phyloP scores from a whole-genome alignment of 169 alveolate genomes.

The Blepharisma undulans region DNA sequence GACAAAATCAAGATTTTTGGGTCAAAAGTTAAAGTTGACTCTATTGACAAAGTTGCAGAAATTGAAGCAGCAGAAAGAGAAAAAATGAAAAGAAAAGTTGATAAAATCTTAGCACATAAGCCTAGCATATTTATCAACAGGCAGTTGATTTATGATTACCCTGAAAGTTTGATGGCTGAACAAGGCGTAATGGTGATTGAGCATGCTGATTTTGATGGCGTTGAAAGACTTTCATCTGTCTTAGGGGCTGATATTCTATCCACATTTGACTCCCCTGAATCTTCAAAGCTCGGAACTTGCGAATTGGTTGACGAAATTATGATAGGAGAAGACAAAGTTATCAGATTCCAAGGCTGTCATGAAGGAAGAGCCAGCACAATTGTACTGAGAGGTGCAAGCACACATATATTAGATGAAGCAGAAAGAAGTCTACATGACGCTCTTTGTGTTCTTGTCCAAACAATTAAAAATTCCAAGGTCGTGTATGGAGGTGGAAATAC shows the following conservation, averaged over 20 bases:
- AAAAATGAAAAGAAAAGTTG: slow-evolving; percentile 97
- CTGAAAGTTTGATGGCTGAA: slow-evolving; percentile 96
- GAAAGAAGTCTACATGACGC: slow-evolving; percentile 99
- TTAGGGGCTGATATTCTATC: slow-evolving; percentile 97
- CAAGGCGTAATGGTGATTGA: slow-evolving; percentile 98
- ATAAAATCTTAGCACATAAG: slow-evolving; percentile 94
- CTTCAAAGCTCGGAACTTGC: slow-evolving; percentile 93
- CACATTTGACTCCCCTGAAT: slow-evolving; percentile 97
- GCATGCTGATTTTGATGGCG: slow-evolving; percentile 99
- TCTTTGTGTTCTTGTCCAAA: slow-evolving; percentile 95
- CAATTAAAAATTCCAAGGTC: slow-evolving; percentile 89
- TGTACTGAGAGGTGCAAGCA: slow-evolving; percentile 98
- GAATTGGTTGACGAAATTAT: slow-evolving; percentile 95
- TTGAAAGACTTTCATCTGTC: slow-evolving; percentile 99
- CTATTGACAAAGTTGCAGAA: slow-evolving; percentile 97
- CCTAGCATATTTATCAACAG: slow-evolving; percentile 99
- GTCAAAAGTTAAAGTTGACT: slow-evolving; percentile 96
- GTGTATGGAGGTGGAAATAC: slow-evolving; percentile 99
- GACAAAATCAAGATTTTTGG: slow-evolving; percentile 99
- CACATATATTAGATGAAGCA: slow-evolving; percentile 99
- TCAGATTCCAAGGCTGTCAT: slow-evolving; percentile 96
- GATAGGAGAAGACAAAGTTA: slow-evolving; percentile 98
- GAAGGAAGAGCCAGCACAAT: slow-evolving; percentile 97
- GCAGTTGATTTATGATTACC: slow-evolving; percentile 98
- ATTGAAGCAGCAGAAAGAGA: slow-evolving; percentile 97